Evolutionary conservation across 257 asterid species (phyloP).

Genomic region (Solanum clarkiae): DNA sequence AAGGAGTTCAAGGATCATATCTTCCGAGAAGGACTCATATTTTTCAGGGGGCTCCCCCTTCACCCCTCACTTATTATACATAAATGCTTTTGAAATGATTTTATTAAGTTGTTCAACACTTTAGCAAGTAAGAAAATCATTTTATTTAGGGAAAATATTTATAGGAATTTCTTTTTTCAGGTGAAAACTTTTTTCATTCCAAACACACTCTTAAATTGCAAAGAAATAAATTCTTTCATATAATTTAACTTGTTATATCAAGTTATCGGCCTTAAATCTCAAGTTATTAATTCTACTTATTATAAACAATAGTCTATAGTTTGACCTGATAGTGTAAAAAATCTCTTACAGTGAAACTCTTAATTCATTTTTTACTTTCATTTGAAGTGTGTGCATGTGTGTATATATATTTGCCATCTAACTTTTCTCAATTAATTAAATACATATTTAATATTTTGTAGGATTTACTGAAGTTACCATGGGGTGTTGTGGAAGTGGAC

Average conservation of each 20-base stretch:
- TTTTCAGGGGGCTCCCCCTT: no score
- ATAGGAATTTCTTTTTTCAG: no score
- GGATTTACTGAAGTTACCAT: slow-evolving; percentile 34
- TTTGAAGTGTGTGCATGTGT: rapidly evolving
- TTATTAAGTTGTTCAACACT: no score
- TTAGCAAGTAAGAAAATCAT: background rate
- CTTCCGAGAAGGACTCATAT: no score
- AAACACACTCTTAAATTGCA: background rate
- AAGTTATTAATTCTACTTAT: background rate
- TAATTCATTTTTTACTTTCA: background rate
- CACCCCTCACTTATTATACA: background rate
- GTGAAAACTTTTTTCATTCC: no score
- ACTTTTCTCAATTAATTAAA: background rate
- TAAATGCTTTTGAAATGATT: no score
- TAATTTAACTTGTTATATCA: background rate
- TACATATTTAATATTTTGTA: background rate
- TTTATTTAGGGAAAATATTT: background rate
- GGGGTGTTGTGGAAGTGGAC: slow-evolving; percentile 71
- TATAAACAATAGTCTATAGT: background rate
- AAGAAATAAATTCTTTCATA: background rate
- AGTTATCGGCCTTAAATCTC: background rate
- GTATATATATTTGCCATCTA: background rate
- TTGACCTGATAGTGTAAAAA: background rate
- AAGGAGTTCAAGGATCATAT: no score
- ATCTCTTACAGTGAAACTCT: no score